These are phyloP conservation scores for Dimocarpus longan DNA, from an alignment of 345 rosid genomes.

Conservation along the genomic window DNA sequence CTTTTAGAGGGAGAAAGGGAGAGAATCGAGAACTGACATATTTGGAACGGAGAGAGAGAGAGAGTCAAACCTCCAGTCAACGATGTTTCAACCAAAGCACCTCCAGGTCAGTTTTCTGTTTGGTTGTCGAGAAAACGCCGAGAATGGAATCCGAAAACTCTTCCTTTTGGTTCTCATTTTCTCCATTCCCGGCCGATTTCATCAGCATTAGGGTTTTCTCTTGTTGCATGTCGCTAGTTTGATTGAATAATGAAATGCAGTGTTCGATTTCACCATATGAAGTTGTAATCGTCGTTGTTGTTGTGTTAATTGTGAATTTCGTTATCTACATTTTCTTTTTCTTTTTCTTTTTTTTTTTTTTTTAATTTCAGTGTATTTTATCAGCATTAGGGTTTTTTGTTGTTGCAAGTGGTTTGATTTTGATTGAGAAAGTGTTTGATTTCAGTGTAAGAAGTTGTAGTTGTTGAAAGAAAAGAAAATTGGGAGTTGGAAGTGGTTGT, in stretches of 20 bases:
- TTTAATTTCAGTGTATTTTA: background rate
- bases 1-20: background rate
- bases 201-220: background rate
- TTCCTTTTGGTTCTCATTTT: background rate
- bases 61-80: conserved; percentile 18
- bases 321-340: background rate
- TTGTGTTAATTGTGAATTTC: background rate
- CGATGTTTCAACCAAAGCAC: conserved; percentile 26
- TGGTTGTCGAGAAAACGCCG: conserved; percentile 9
- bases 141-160: background rate
- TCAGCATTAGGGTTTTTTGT: background rate
- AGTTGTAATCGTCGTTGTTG: background rate
- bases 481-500: too few relatives aligned
- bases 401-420: conserved; percentile 11
- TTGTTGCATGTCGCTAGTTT: conserved; percentile 10
- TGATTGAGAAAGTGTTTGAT: background rate
- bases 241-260: background rate
- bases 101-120: conserved; percentile 30
- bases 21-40: background rate
- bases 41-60: background rate
- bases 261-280: background rate
- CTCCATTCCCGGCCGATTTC: background rate
- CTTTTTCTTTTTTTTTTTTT: background rate
- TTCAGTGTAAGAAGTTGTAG: background rate
- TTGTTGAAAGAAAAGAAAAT: too few relatives aligned